Percentiles rank a stretch among this genome's conserved stretches.
phyloP scores from a whole-genome alignment of 73 alveolate genomes.

The Uronychia binucleata region DNA sequence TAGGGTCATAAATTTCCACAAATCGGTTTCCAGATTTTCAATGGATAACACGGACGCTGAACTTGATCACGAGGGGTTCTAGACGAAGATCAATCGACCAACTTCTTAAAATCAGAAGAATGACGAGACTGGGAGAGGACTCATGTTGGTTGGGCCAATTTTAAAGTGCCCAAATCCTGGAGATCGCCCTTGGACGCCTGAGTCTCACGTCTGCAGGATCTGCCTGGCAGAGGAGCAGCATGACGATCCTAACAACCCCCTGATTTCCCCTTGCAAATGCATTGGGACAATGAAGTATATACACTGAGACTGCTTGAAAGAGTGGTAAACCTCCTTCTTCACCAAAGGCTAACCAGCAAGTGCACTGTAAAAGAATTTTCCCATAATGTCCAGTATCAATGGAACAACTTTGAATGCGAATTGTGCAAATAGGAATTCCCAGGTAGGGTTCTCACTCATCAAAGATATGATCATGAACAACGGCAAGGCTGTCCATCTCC shows the following conservation, averaged over 20 bases:
- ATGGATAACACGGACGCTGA: no score
- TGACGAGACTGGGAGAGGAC: no score
- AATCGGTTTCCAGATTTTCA: no score
- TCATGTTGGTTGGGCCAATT: no score
- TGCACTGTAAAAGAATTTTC: conserved; percentile 31
- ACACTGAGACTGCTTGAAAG: conserved; percentile 54
- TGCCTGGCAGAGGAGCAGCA: conserved; percentile 37
- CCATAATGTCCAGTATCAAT: conserved; percentile 19
- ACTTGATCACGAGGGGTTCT: no score
- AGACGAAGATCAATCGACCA: no score
- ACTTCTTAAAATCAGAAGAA: no score
- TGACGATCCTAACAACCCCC: conserved; percentile 42
- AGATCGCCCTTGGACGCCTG: no score
- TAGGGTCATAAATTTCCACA: no score
- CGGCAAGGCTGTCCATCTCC: not conserved
- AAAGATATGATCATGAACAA: no score
- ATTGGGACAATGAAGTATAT: conserved; percentile 51
- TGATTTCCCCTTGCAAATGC: conserved; percentile 64
- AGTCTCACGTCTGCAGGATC: conserved; percentile 47
- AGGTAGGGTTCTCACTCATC: conserved; percentile 54
- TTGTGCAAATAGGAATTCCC: conserved; percentile 81
- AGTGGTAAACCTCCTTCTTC: conserved; percentile 18
- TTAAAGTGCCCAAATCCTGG: no score
- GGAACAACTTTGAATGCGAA: conserved; percentile 81
- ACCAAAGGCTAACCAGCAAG: conserved; percentile 23